Evolutionary conservation across 345 rosid genomes (phyloP).

Genomic region (Eucalyptus polyanthemos): DNA sequence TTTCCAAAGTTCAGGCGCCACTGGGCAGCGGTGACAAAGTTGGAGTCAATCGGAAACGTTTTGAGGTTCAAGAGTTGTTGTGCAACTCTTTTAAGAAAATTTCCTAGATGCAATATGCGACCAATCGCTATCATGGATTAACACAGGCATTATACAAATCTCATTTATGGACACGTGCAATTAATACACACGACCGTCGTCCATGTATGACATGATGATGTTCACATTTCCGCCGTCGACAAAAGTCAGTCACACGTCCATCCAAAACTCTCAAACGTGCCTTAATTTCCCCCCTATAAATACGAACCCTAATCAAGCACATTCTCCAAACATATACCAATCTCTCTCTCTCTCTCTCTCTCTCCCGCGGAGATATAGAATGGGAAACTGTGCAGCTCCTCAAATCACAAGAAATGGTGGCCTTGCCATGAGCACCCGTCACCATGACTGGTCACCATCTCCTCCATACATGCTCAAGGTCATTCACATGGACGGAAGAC

Average conservation of each 20-base stretch:
- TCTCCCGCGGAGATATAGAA: not conserved
- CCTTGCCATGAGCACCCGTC: not conserved
- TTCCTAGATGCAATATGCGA: not conserved
- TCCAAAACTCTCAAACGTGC: not conserved
- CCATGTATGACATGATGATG: not conserved
- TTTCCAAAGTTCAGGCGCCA: not conserved
- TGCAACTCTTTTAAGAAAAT: not conserved
- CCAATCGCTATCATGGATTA: not conserved
- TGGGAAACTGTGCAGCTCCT: constrained; percentile 33
- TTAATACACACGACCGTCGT: not conserved
- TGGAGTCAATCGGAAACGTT: not conserved
- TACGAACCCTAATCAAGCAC: not conserved
- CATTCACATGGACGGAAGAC: constrained; percentile 19
- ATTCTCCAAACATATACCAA: not conserved
- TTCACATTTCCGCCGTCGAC: not conserved
- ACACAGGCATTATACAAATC: not conserved
- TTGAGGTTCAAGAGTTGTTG: not conserved
- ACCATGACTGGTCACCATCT: not conserved
- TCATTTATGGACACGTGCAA: not conserved
- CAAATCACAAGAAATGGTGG: not conserved
- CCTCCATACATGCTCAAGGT: constrained; percentile 12
- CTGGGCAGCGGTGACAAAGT: not conserved
- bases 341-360: not conserved
- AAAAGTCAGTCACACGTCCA: not conserved
- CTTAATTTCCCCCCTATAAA: not conserved